phyloP scores from a whole-genome alignment of 768 basidiomycete species.

The Wakefieldia striispora region DNA sequence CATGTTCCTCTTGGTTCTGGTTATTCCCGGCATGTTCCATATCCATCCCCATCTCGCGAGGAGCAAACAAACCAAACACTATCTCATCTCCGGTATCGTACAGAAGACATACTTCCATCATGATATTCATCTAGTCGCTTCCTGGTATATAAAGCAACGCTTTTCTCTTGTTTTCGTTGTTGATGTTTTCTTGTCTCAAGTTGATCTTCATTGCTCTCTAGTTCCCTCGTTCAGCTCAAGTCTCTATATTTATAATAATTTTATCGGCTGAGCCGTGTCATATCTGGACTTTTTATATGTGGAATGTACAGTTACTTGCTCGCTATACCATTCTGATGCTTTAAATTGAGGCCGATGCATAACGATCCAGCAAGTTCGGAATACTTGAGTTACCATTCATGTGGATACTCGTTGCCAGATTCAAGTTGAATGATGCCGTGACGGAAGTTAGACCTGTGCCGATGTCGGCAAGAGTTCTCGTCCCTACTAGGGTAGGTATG shows the following conservation, averaged over 20 bases:
- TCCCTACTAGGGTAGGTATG: too few species aligned
- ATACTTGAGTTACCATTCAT: too few species aligned
- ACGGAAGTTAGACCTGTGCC: too few species aligned
- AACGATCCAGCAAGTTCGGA: too few species aligned
- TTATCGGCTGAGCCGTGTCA: slow-evolving; percentile 13
- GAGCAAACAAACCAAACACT: slow-evolving; percentile 3
- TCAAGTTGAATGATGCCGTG: too few species aligned
- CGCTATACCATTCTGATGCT: too few species aligned
- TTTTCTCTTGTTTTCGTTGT: slow-evolving; percentile 14
- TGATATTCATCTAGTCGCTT: slow-evolving; percentile 12
- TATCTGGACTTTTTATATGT: neutral
- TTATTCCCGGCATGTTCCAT: neutral
- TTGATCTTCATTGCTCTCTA: slow-evolving; percentile 6
- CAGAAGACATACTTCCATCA: slow-evolving; percentile 11
- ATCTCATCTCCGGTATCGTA: slow-evolving; percentile 1
- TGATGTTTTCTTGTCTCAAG: slow-evolving; percentile 3
- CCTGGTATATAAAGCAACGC: slow-evolving; percentile 11
- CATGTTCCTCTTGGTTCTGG: slow-evolving; percentile 1
- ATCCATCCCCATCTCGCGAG: neutral
- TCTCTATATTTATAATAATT: slow-evolving; percentile 3
- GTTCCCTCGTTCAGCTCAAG: neutral
- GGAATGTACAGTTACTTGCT: neutral
- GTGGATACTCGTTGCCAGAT: too few species aligned
- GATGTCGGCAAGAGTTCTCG: too few species aligned
- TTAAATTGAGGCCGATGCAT: too few species aligned